phyloP scores from a whole-genome alignment of 169 alveolate genomes.

The Plasmodium sp. region DNA sequence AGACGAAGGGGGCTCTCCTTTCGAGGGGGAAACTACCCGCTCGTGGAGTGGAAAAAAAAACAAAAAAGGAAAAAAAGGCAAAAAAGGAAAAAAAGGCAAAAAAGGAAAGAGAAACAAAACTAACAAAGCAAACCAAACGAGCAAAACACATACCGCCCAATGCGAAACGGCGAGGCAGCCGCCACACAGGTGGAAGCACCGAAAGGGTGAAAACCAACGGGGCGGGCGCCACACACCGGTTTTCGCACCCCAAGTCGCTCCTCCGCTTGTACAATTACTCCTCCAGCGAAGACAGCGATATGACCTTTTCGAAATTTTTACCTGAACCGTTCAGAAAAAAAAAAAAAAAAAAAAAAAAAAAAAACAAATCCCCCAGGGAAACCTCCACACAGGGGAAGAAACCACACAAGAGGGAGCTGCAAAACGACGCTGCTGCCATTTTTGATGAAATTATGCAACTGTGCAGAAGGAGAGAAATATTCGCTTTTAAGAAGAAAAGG shows the following conservation, averaged over 20 bases:
- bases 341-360: not conserved
- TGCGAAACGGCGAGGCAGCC: not conserved
- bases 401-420: not conserved
- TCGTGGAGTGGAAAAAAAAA: not conserved
- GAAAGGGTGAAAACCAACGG: not conserved
- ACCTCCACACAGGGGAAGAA: not conserved
- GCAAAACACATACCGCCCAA: not conserved
- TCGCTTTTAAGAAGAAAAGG: constrained; percentile 2
- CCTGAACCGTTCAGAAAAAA: not conserved
- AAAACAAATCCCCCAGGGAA: not conserved
- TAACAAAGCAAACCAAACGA: too few relatives aligned
- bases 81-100: too few relatives aligned
- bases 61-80: too few relatives aligned
- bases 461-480: constrained; percentile 35
- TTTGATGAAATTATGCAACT: constrained; percentile 23
- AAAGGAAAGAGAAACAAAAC: too few relatives aligned
- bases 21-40: not conserved
- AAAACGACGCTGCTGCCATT: constrained; percentile 14
- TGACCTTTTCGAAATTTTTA: constrained; percentile 6
- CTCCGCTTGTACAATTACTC: not conserved
- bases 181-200: not conserved
- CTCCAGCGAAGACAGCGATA: not conserved
- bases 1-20: not conserved
- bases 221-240: not conserved
- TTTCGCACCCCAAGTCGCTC: not conserved